These are phyloP conservation scores for Trapa incisa DNA, from an alignment of 345 rosid genomes.

Conservation along the genomic window DNA sequence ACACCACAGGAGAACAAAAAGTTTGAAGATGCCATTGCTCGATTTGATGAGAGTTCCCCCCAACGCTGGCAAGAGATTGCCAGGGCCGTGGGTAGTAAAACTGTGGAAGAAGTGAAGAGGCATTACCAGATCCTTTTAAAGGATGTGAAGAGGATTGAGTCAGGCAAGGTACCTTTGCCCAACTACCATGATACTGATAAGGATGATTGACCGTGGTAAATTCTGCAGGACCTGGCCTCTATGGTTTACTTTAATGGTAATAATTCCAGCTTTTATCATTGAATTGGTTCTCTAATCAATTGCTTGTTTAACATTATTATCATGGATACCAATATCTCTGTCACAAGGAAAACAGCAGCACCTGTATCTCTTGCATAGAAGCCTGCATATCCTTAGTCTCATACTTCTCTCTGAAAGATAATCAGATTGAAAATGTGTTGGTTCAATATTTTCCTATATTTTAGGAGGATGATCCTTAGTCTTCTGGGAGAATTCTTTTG, in stretches of 20 bases:
- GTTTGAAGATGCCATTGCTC: constrained; percentile 11
- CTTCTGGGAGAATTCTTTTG: neutral
- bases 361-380: neutral
- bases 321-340: neutral
- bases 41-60: constrained; percentile 2
- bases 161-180: constrained; percentile 8
- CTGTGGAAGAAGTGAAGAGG: constrained; percentile 12
- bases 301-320: neutral
- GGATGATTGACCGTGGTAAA: neutral
- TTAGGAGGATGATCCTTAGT: neutral
- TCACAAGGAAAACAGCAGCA: neutral
- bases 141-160: constrained; percentile 10
- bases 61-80: constrained; percentile 9
- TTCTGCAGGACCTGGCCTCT: neutral
- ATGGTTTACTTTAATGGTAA: neutral
- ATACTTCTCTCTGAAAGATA: neutral
- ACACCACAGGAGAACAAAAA: constrained; percentile 6
- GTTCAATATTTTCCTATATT: neutral
- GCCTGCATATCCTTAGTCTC: neutral
- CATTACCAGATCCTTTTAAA: constrained; percentile 10
- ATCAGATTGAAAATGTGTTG: neutral
- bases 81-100: constrained; percentile 11
- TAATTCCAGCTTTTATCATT: neutral
- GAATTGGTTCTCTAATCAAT: neutral
- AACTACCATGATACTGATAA: constrained; percentile 3